Evolutionary conservation across 1,284 basidiomycete species (phyloP), one percentile per base, ranked within the genome.

Genomic region (Trichosporon faecale): DNA sequence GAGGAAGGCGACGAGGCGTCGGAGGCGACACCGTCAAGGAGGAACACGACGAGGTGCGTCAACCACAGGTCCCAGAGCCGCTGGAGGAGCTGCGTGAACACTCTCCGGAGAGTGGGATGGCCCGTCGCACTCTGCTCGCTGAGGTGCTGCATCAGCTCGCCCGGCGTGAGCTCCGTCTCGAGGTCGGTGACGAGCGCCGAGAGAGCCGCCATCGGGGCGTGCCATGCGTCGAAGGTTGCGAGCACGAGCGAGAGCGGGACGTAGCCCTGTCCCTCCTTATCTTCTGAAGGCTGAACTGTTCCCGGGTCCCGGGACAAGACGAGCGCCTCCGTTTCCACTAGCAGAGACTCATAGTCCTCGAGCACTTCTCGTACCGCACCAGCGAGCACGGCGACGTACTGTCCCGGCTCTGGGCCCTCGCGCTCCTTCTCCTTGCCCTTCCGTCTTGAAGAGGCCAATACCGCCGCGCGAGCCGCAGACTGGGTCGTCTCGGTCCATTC

Each of bases 191-290:
- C 84, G 37, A 95, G 83, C 6, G 86, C 83, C 55, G 87, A 85
- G 21, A 95, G 86, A 2, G 91, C 88, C 21, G 88, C 87, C 64
- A 95, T 85, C 18, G 92, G 92, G 9, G 90, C 89, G 75, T 93
- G 91, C 93, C 93, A 95, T 78, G 88, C 88, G 23, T 91, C 87
- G 79, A 95, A 94, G 6, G 88, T 88, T 2, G 93, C 91, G 64
- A 91, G 88, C 66, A 95, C 84, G 6, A 90, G 89, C 0, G 93
- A 91, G 33, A 95, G 84, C 0, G 93, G 92, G 2, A 95, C 92
- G 78, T 91, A 93, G 5, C 76, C 76, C 25, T 64, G 57, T 9
- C 70, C 66, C 89, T 55, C 91, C 21, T 37, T 35, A 35, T 88
- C 68, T 85, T 46, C 46, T 5, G 21, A n/a, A 14, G 60, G 63